phyloP scores from a whole-genome alignment of 2,329 filamentous ascomycete genomes.

The Juglanconis sp. region DNA sequence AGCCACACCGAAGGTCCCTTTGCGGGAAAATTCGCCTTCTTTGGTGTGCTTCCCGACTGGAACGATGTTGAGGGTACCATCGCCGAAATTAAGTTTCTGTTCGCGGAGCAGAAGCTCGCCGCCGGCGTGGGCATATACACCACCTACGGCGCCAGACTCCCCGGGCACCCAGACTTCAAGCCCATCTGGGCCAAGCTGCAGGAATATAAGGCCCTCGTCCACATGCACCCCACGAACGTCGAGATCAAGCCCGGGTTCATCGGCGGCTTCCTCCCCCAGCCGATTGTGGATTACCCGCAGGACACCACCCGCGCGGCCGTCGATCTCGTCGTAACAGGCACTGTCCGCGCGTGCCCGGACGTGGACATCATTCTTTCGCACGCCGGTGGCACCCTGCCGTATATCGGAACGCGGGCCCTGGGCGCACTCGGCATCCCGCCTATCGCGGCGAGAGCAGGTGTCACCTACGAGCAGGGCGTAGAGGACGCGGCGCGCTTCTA shows the following conservation, averaged over 20 bases:
- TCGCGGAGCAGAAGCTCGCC: conserved; percentile 22
- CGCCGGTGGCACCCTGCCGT: conserved; percentile 42
- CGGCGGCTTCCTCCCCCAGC: conserved; percentile 22
- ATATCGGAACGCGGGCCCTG: conserved; percentile 29
- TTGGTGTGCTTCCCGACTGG: conserved; percentile 25
- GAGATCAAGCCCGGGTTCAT: conserved; percentile 15
- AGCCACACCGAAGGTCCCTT: conserved; percentile 3
- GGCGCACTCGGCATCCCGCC: conserved; percentile 10
- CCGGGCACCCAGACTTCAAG: conserved; percentile 23
- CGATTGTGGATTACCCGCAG: conserved; percentile 35
- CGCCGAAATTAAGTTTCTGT: conserved; percentile 24
- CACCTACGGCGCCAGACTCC: conserved; percentile 23
- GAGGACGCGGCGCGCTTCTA: conserved; percentile 28
- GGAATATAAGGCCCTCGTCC: conserved; percentile 23
- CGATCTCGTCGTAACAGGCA: conserved; percentile 35
- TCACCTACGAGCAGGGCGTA: conserved; percentile 15
- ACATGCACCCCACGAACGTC: conserved; percentile 23
- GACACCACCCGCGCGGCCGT: conserved; percentile 41
- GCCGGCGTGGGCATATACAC: conserved; percentile 24
- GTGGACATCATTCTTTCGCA: conserved; percentile 44
- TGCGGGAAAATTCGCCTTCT: conserved; percentile 22
- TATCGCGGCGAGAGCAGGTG: conserved; percentile 1
- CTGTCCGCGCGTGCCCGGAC: conserved; percentile 26
- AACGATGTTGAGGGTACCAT: conserved; percentile 25
- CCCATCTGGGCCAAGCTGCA: conserved; percentile 26